These are phyloP conservation scores for Porcisia deanei DNA, from an alignment of 208 protist species.

Conservation along the genomic window DNA sequence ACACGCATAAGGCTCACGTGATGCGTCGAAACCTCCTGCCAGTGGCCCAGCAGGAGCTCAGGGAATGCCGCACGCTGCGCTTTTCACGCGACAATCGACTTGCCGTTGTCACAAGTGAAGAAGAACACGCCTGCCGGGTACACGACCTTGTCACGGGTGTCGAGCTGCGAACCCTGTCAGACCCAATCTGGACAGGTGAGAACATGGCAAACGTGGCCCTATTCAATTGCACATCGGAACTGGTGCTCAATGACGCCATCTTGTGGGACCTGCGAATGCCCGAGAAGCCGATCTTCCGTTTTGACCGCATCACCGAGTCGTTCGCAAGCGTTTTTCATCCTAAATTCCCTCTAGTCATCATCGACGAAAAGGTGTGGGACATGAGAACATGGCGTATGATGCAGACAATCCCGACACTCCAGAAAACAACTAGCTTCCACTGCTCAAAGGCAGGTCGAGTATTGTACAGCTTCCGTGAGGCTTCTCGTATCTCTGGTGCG, in stretches of 20 bases:
- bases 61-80: slow-evolving; percentile 50
- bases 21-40: slow-evolving; percentile 71
- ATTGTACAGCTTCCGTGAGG: slow-evolving; percentile 83
- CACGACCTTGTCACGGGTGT: slow-evolving; percentile 65
- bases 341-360: slow-evolving; percentile 65
- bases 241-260: slow-evolving; percentile 85
- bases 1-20: slow-evolving; percentile 47
- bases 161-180: slow-evolving; percentile 64
- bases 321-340: slow-evolving; percentile 85
- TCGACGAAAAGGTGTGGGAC: slow-evolving; percentile 90
- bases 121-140: slow-evolving; percentile 63
- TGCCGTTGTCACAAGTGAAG: slow-evolving; percentile 58
- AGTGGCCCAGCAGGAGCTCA: slow-evolving; percentile 50
- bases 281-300: slow-evolving; percentile 75
- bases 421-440: slow-evolving; percentile 78
- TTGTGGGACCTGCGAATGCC: slow-evolving; percentile 81
- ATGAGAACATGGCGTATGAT: slow-evolving; percentile 76
- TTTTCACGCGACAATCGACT: slow-evolving; percentile 72
- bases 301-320: slow-evolving; percentile 85
- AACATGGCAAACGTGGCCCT: slow-evolving; percentile 76
- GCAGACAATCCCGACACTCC: slow-evolving; percentile 70
- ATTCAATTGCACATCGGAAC: slow-evolving; percentile 71
- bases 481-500: slow-evolving; percentile 35
- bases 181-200: slow-evolving; percentile 69
- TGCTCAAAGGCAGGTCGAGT: slow-evolving; percentile 43